These are phyloP conservation scores for Phytophthora meadii DNA, from an alignment of 352 stramenopile genomes.

Conservation along the genomic window DNA sequence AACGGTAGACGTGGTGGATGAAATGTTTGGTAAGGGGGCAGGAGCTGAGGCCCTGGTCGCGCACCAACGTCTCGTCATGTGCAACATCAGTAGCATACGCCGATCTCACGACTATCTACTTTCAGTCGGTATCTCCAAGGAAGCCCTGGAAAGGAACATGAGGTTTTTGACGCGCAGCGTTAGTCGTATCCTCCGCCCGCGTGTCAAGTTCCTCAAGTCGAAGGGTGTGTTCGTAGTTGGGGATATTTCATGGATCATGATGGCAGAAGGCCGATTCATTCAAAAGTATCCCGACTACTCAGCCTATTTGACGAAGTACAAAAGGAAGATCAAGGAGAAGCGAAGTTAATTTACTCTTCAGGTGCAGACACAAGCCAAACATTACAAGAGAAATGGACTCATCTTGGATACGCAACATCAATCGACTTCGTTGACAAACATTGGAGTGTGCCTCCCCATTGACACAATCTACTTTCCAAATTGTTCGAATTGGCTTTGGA, in stretches of 20 bases:
- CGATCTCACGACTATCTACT: slow-evolving; percentile 49
- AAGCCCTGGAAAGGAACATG: slow-evolving; percentile 39
- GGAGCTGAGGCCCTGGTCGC: slow-evolving; percentile 27
- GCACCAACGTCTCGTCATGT: slow-evolving; percentile 55
- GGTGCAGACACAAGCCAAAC: too few relatives aligned
- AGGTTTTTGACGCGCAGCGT: slow-evolving; percentile 51
- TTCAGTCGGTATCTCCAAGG: slow-evolving; percentile 39
- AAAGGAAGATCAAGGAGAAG: slow-evolving; percentile 17
- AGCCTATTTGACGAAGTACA: slow-evolving; percentile 20
- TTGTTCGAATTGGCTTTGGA: background rate
- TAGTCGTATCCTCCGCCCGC: slow-evolving; percentile 48
- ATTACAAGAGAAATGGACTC: too few relatives aligned
- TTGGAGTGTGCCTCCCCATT: too few relatives aligned
- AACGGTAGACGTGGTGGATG: slow-evolving; percentile 50
- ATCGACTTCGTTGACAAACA: background rate
- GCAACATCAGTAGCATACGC: slow-evolving; percentile 48
- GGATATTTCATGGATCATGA: slow-evolving; percentile 45
- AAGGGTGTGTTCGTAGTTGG: slow-evolving; percentile 22
- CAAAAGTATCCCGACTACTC: slow-evolving; percentile 40
- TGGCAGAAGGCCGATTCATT: slow-evolving; percentile 38
- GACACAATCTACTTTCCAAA: background rate
- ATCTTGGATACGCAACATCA: background rate
- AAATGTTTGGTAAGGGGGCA: slow-evolving; percentile 44
- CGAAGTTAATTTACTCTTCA: slow-evolving; percentile 1
- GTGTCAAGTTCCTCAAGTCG: slow-evolving; percentile 50